Base-by-base conservation (phyloP, 441 rosid species). In the Gossypium armourianum region DNA sequence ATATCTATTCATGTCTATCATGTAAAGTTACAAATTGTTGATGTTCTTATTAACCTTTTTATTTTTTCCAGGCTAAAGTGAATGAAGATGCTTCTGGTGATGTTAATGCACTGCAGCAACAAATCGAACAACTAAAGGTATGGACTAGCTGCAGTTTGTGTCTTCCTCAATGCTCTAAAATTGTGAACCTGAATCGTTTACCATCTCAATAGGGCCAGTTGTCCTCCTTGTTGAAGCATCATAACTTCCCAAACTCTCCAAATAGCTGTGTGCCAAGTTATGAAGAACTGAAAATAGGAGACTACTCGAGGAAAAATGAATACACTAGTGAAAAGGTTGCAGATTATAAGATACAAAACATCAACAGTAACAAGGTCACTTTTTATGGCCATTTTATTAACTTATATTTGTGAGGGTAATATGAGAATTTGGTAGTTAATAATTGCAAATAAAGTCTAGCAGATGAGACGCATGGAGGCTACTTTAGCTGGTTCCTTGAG, bases 31-130 rank as follows among this genome's bases (percentile, higher is more conserved):
- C 56, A 32, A 52, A 3, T 28, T 62, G 17, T 66, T 56, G 70
- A 57, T 26, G 70, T 29, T 23, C 72, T 66, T 26, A 21, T 78
- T 70, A 40, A 16, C 23, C 69, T 12, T 19, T 77, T 81, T 53
- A 49, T 68, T 74, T 77, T 76, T 43, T 72, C 43, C 56, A 93
- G 98, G 98, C 98, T 76, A 85, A 85, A 80, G 96, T 93, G 72
- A 93, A 93, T 52, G 98, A 91, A 86, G 97, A 93, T 83, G 94
- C 97, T 76, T 88, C 97, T 4, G 96, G 96, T 63, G 97, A 93
- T 78, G 89, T 88, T 52, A 75, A 80, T 69, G 89, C 94, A 59
- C 84, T 93, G 74, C 97, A 93, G 77, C 90, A 78, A 69, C 90
- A 93, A 85, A 88, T 93, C 77, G 89, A 82, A 79, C 88, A 85